These are phyloP conservation scores for Saposhnikovia divaricata DNA, from an alignment of 129 eudicot species.

Conservation along the genomic window DNA sequence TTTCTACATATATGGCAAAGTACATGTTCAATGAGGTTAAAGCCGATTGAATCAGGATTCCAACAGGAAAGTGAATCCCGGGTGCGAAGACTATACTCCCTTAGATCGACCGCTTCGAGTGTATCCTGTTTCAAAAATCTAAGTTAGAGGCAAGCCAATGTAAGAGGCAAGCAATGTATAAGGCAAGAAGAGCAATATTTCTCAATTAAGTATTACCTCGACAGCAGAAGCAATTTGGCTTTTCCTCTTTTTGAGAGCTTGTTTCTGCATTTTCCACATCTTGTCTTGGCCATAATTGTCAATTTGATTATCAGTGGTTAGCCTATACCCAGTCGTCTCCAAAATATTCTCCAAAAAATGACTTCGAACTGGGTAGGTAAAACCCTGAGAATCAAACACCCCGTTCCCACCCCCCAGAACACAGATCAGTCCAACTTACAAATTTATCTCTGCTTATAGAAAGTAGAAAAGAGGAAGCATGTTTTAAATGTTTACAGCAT, in stretches of 20 bases:
- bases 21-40: conserved; percentile 86
- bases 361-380: conserved; percentile 86
- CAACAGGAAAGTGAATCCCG: conserved; percentile 81
- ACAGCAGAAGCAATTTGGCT: conserved; percentile 93
- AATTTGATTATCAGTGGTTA: conserved; percentile 80
- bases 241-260: conserved; percentile 67
- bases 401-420: background rate
- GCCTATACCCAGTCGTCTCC: conserved; percentile 70
- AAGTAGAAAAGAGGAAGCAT: background rate
- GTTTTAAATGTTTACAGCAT: background rate
- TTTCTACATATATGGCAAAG: conserved; percentile 79
- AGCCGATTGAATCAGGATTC: conserved; percentile 98
- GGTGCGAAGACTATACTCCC: conserved; percentile 47
- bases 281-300: conserved; percentile 98
- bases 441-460: background rate
- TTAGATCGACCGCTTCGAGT: conserved; percentile 59
- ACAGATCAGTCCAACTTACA: background rate
- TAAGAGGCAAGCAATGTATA: background rate
- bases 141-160: conserved; percentile 5
- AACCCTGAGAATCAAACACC: conserved; percentile 50
- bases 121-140: conserved; percentile 61
- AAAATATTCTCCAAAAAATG: conserved; percentile 80
- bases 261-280: conserved; percentile 95
- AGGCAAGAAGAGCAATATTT: background rate
- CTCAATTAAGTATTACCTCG: conserved; percentile 47